Base-by-base conservation (phyloP, 306 rosid species). In the Cicer bijugum region DNA sequence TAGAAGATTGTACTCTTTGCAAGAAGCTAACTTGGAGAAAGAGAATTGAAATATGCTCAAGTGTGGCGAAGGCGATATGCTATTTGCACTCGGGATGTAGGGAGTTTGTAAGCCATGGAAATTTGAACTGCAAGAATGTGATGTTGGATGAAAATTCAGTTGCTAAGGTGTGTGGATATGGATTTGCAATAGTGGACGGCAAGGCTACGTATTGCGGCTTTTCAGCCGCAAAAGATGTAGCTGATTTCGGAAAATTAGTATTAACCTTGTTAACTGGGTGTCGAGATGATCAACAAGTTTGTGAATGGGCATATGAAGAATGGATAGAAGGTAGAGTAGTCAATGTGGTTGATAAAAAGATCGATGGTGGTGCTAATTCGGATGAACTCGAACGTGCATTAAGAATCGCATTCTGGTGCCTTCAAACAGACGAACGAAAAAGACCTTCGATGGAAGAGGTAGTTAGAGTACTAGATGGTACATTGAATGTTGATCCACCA, bases 341-440 rank as follows among this genome's bases (percentile, higher is more conserved):
- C 44, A 84, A 82, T 65, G 85, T 86, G 66, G 81, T 86, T 12
- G 97, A 92, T 65, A 79, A 65, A 72, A 85, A 89, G 79, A 69
- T 88, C 6, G 75, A 67, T 2, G 88, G 88, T 20, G 86, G 75
- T 75, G 62, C 37, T 37, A 77, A 70, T 58, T 53, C 12, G 10
- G 85, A 83, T 20, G 90, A 88, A 78, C 86, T 92, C 0, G 96
- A 89, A 46, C 82, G 93, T 17, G 75, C 80, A 6, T 68, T 92
- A 62, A 85, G 96, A 70, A 86, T 88, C 15, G 90, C 91, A 23
- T 92, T 92, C 70, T 92, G 97, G 97, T 92, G 97, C 80, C 50
- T 92, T 58, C 97, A 92, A 78, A 39, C 9, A 40, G 88, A 89
- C n/a, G 90, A 86, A 67, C 77, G 75, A 0, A 64, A 67, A 71